Conservation (phyloP, 2,329 filamentous ascomycete species). For the Neonectria sp. region DNA sequence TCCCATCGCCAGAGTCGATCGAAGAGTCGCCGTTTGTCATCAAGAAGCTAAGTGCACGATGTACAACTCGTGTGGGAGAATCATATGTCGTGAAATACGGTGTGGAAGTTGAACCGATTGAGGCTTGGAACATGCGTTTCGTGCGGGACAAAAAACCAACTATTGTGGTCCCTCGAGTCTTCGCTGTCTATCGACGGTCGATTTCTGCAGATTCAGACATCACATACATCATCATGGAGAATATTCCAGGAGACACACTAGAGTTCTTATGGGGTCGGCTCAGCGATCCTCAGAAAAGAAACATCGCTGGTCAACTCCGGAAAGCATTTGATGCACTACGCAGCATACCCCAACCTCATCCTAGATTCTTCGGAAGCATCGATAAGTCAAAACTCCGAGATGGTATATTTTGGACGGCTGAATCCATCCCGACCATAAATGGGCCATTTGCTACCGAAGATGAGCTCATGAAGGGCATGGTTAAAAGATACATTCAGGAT, state of each 20-base stretch:
- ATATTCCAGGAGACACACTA: constrained; percentile 23
- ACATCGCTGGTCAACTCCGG: constrained; percentile 15
- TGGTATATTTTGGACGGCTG: constrained; percentile 24
- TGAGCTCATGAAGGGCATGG: constrained; percentile 8
- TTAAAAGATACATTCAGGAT: constrained; percentile 9
- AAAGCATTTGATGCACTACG: constrained; percentile 23
- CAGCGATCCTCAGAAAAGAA: not conserved
- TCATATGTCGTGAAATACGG: constrained; percentile 30
- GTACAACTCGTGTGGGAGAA: constrained; percentile 11
- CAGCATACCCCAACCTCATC: constrained; percentile 9
- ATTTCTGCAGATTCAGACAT: not conserved
- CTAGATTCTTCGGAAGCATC: constrained; percentile 29
- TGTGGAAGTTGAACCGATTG: constrained; percentile 20
- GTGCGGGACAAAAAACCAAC: constrained; percentile 7
- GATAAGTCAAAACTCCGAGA: constrained; percentile 27
- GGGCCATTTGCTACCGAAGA: constrained; percentile 22
- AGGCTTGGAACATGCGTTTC: constrained; percentile 28
- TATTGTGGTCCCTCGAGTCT: constrained; percentile 26
- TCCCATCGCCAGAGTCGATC: constrained; percentile 26
- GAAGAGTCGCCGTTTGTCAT: constrained; percentile 22
- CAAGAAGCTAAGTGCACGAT: constrained; percentile 2
- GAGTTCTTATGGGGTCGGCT: constrained; percentile 25
- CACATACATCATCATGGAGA: constrained; percentile 35
- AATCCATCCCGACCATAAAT: constrained; percentile 5
- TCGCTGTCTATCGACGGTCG: constrained; percentile 24